A percentile compares a stretch with the other conserved stretches of the same genome.
Conservation (phyloP, 345 rosid species). For the Arabidopsis arenosa region DNA sequence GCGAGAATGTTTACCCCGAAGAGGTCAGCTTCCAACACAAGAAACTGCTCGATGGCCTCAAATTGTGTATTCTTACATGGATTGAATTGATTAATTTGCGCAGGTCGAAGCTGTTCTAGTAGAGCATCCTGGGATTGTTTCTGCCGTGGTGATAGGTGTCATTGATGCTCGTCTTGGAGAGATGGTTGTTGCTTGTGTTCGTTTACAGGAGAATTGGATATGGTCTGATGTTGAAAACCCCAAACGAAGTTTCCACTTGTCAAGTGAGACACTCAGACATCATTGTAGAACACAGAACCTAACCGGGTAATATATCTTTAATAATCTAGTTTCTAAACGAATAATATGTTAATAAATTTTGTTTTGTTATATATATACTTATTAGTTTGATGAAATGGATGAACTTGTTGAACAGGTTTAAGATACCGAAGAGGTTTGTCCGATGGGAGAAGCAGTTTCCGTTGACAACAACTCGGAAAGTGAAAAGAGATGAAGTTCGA, state of each 20-base stretch:
- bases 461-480: constrained; percentile 68
- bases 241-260: constrained; percentile 42
- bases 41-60: constrained; percentile 1
- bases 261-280: constrained; percentile 56
- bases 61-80: background rate
- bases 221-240: constrained; percentile 55
- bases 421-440: constrained; percentile 71
- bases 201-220: constrained; percentile 60
- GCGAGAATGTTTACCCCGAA: constrained; percentile 89
- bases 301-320: constrained; percentile 53
- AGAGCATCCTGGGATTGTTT: constrained; percentile 66
- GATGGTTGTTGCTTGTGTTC: constrained; percentile 77
- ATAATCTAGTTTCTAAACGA: background rate
- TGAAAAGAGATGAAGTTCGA: constrained; percentile 68
- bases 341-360: background rate
- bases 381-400: background rate
- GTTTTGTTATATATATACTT: background rate
- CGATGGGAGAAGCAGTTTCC: constrained; percentile 76
- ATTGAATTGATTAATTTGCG: background rate
- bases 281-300: constrained; percentile 60
- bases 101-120: constrained; percentile 68
- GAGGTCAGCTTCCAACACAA: constrained; percentile 58
- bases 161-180: constrained; percentile 67
- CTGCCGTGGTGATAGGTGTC: constrained; percentile 64
- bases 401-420: constrained; percentile 59